These are phyloP conservation scores for Chlorokybus atmophyticus DNA, from an alignment of 139 green algal genomes.

Conservation along the genomic window DNA sequence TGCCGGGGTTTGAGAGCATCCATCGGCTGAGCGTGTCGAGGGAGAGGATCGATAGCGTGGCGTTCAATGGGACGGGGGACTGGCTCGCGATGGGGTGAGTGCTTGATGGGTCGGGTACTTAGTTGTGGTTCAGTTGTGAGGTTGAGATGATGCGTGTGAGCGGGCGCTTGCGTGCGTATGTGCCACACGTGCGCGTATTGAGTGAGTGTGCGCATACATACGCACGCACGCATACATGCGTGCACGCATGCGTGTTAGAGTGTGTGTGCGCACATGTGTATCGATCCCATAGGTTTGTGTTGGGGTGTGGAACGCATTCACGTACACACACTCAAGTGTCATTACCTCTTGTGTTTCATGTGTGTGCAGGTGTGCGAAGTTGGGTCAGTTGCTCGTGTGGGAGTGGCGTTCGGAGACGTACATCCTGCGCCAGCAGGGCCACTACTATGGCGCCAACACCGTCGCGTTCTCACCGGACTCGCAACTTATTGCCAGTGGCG, in stretches of 20 bases:
- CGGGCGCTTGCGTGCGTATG: no score
- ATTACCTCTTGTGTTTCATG: slow-evolving; percentile 27
- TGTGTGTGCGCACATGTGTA: no score
- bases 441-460: slow-evolving; percentile 65
- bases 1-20: slow-evolving; percentile 59
- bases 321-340: no score
- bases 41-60: slow-evolving; percentile 47
- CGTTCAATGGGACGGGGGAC: slow-evolving; percentile 70
- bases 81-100: slow-evolving; percentile 43
- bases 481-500: slow-evolving; percentile 61
- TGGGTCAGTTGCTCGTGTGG: slow-evolving; percentile 97
- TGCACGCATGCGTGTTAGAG: no score
- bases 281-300: no score
- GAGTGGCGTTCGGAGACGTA: slow-evolving; percentile 93
- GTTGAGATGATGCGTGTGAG: no score
- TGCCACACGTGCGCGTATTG: no score
- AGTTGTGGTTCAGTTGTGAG: no score
- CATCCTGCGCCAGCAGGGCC: slow-evolving; percentile 80
- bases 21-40: slow-evolving; percentile 46
- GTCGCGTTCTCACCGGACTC: slow-evolving; percentile 73
- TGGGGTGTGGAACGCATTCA: no score
- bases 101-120: neutral
- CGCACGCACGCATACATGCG: no score
- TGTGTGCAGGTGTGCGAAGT: slow-evolving; percentile 62
- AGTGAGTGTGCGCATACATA: no score